Evolutionary conservation across 257 asterid species (phyloP).

Genomic region (Fraxinus pennsylvanica): DNA sequence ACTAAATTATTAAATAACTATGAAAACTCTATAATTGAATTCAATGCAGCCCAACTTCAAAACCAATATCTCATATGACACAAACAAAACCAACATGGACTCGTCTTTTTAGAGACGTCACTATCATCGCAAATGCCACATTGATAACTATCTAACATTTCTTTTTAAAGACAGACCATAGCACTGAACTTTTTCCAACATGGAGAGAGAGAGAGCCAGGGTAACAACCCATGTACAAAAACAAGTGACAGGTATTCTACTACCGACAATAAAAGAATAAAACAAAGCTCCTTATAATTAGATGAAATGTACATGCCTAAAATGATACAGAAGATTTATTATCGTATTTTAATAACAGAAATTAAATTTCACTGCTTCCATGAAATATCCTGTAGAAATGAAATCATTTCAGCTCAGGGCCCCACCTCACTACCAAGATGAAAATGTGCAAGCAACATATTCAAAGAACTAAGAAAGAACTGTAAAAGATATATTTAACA

Average conservation of each 20-base stretch:
- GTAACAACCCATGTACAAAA: not conserved
- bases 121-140: conserved; percentile 20
- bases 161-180: not conserved
- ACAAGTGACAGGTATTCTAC: not conserved
- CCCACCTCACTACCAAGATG: not conserved
- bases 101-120: conserved; percentile 6
- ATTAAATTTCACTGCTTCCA: not conserved
- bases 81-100: conserved; percentile 20
- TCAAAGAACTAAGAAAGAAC: not conserved
- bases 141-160: not conserved
- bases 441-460: not conserved
- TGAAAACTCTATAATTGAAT: not conserved
- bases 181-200: not conserved
- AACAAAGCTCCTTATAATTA: not conserved
- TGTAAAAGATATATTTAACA: not conserved
- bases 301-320: not conserved
- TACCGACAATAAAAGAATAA: not conserved
- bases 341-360: not conserved
- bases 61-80: not conserved
- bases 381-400: not conserved
- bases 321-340: not conserved
- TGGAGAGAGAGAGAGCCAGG: not conserved
- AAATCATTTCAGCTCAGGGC: not conserved
- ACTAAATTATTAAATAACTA: not conserved
- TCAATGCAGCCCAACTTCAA: conserved; percentile 3